These are phyloP conservation scores for Citrullus amarus DNA, from an alignment of 306 rosid genomes.

Conservation along the genomic window DNA sequence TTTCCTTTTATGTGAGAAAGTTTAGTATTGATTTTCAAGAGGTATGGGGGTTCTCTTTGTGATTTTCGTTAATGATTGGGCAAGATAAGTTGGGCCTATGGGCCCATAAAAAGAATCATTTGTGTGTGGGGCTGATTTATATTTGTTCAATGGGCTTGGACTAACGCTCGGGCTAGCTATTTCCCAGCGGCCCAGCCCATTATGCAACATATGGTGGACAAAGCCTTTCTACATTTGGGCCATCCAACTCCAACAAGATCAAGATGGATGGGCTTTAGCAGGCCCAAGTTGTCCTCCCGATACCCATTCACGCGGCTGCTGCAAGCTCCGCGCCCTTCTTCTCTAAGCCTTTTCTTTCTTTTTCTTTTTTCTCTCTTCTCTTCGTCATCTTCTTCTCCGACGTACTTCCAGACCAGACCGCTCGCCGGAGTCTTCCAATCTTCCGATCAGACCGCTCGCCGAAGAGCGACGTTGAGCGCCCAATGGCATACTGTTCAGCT, in stretches of 20 bases:
- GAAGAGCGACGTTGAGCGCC: no score
- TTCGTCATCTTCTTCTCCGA: no score
- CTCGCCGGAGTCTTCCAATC: no score
- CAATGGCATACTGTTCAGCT: neutral
- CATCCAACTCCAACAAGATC: neutral
- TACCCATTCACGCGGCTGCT: no score
- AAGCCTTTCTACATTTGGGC: neutral
- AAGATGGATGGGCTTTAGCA: neutral
- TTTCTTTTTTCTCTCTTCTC: no score
- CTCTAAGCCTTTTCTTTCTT: no score
- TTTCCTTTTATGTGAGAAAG: no score
- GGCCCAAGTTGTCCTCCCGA: neutral
- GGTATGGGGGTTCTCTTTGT: neutral
- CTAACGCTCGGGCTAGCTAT: neutral
- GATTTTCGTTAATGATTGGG: neutral
- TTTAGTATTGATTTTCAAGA: no score
- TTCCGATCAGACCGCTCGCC: no score
- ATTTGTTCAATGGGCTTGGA: neutral
- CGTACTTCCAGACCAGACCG: no score
- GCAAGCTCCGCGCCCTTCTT: no score
- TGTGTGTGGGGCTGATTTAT: neutral
- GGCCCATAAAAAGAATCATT: neutral
- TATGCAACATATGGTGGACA: neutral
- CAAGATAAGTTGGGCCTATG: neutral
- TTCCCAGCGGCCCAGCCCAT: neutral